Base-by-base conservation (phyloP, 495 filamentous ascomycete genomes). In the Bombardia bombarda region DNA sequence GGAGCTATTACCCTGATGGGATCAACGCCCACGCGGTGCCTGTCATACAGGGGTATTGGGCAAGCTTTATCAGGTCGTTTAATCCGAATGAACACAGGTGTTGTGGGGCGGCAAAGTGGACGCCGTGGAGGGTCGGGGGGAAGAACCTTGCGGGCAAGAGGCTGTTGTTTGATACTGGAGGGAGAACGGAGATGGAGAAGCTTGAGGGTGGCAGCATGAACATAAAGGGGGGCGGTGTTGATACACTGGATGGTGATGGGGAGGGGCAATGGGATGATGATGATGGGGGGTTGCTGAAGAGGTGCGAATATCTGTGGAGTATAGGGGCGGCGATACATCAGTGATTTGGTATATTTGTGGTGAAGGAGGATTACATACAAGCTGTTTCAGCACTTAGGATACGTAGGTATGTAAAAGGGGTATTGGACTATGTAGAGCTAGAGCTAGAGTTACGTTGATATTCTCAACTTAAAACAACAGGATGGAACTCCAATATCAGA, bases 41-140 rank as follows among this genome's bases (percentile, higher is more conserved):
- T 0, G 61, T 79, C 2, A 74, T 85, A 49, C 79, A 84, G 48
- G 70, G 66, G 0, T 86, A 86, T 53, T 84, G 78, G 80, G 71
- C 75, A 1, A 83, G 78, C 48, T 87, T 86, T 55, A 78, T 86
- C 43, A 61, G 71, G 38, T 67, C 67, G 1, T 73, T 77, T 43
- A 65, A 87, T 60, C 83, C 83, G 18, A 86, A 87, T 52, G 74
- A 24, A 12, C n/a, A 42, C 40, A 66, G 70, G 26, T 32, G 28
- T 16, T 22, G 34, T 19, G 49, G 44, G 10, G 53, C 59, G 18
- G 56, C 60, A 1, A 25, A 22, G 0, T 66, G 63, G 63, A 47
- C 52, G 44, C 50, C 31, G 10, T 63, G 56, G 57, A n/a, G n/a
- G n/a, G n/a, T n/a, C n/a, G n/a, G n/a, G n/a, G n/a, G n/a, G n/a